A percentile compares a stretch with the other conserved stretches of the same genome.
Evolutionary conservation across 805 yeast species (phyloP).

Genomic region (Candida silvicultrix): DNA sequence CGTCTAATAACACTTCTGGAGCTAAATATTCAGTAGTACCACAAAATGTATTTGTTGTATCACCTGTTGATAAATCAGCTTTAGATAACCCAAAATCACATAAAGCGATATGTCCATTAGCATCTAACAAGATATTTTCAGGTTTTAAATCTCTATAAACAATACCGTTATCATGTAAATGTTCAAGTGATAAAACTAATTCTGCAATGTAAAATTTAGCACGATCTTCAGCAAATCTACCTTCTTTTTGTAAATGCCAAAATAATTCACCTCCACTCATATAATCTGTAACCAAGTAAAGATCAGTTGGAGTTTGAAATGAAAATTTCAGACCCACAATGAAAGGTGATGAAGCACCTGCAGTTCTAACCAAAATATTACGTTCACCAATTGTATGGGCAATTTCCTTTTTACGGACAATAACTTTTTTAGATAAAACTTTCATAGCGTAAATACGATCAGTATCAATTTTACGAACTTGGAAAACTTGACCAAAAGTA

Average conservation of each 20-base stretch:
- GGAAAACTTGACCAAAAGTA: constrained; percentile 96
- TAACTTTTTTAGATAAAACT: constrained; percentile 87
- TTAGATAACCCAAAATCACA: constrained; percentile 97
- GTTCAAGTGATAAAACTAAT: constrained; percentile 86
- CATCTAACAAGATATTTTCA: constrained; percentile 90
- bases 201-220: constrained; percentile 98
- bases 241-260: constrained; percentile 96
- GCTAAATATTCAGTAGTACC: constrained; percentile 98
- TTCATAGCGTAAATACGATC: constrained; percentile 95
- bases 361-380: constrained; percentile 87
- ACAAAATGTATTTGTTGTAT: constrained; percentile 93
- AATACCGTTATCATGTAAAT: constrained; percentile 90
- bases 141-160: constrained; percentile 97
- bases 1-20: constrained; percentile 93
- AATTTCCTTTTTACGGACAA: constrained; percentile 93
- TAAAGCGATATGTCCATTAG: constrained; percentile 94
- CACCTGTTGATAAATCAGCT: constrained; percentile 78
- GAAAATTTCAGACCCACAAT: constrained; percentile 94
- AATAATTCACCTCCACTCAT: constrained; percentile 98
- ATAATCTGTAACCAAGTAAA: constrained; percentile 91
- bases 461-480: constrained; percentile 87
- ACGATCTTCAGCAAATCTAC: constrained; percentile 85
- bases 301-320: constrained; percentile 90
- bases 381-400: constrained; percentile 98
- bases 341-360: constrained; percentile 83